Evolutionary conservation across 805 yeast species (phyloP).

Genomic region (Yarrowia hollandica): DNA sequence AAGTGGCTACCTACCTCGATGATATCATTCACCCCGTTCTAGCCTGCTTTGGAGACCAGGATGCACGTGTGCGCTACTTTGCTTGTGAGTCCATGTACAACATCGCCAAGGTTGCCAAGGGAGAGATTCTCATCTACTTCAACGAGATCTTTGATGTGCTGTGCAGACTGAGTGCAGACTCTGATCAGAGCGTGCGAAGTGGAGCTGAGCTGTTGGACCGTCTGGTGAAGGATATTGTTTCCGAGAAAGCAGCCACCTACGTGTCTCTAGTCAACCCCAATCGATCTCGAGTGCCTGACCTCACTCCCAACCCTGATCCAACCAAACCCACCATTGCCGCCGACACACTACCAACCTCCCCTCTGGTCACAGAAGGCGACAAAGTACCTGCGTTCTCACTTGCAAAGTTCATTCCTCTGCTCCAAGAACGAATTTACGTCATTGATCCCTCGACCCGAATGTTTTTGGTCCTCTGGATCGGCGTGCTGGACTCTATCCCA

Average conservation of each 20-base stretch:
- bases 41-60: constrained; percentile 95
- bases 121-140: constrained; percentile 86
- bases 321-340: constrained; percentile 38
- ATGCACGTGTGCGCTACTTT: constrained; percentile 93
- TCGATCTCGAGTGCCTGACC: constrained; percentile 57
- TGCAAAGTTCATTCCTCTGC: constrained; percentile 84
- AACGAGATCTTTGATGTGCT: constrained; percentile 93
- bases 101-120: constrained; percentile 94
- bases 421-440: constrained; percentile 87
- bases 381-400: constrained; percentile 74
- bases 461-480: constrained; percentile 91
- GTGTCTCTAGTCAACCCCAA: constrained; percentile 51
- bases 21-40: constrained; percentile 89
- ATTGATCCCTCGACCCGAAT: constrained; percentile 90
- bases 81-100: constrained; percentile 96
- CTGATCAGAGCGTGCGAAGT: constrained; percentile 86
- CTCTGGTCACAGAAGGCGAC: constrained; percentile 40
- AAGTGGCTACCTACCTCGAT: constrained; percentile 79
- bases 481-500: constrained; percentile 88
- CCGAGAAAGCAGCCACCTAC: constrained; percentile 89
- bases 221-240: constrained; percentile 87
- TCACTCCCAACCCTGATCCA: constrained; percentile 43
- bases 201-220: constrained; percentile 94
- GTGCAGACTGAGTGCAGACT: constrained; percentile 84
- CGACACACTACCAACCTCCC: constrained; percentile 34